Conservation (phyloP, 106 monocot genomes). For the Xerophyta viscosa region DNA sequence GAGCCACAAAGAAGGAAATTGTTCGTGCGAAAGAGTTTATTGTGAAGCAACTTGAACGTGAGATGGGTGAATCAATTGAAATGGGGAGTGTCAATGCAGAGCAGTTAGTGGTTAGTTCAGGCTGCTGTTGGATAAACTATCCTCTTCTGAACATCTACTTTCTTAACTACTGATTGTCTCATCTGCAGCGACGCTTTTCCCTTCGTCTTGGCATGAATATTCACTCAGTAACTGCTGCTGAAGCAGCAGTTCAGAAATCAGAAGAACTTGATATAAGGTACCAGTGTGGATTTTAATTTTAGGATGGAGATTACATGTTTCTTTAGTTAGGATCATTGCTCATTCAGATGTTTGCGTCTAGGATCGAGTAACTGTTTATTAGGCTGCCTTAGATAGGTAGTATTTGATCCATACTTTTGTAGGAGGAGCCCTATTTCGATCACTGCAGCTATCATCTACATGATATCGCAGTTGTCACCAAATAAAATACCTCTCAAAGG, state of each 20-base stretch:
- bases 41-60: constrained; percentile 52
- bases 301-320: no score
- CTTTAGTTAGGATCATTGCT: no score
- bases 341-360: no score
- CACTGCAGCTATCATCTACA: constrained; percentile 35
- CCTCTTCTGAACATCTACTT: no score
- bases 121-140: no score
- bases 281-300: no score
- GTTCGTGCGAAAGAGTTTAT: constrained; percentile 62
- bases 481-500: constrained; percentile 35
- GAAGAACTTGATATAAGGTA: no score
- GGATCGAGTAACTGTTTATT: no score
- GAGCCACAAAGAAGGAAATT: constrained; percentile 70
- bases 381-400: no score
- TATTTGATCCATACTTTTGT: no score
- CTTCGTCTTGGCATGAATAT: constrained; percentile 60
- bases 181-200: constrained; percentile 61
- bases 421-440: constrained; percentile 54
- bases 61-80: constrained; percentile 68
- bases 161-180: no score
- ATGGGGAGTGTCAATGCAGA: constrained; percentile 70
- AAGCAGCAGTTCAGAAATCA: constrained; percentile 53
- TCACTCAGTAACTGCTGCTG: constrained; percentile 55
- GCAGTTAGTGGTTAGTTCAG: constrained; percentile 44
- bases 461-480: constrained; percentile 34